phyloP scores from a whole-genome alignment of 306 rosid species.

The Lablab purpureus region DNA sequence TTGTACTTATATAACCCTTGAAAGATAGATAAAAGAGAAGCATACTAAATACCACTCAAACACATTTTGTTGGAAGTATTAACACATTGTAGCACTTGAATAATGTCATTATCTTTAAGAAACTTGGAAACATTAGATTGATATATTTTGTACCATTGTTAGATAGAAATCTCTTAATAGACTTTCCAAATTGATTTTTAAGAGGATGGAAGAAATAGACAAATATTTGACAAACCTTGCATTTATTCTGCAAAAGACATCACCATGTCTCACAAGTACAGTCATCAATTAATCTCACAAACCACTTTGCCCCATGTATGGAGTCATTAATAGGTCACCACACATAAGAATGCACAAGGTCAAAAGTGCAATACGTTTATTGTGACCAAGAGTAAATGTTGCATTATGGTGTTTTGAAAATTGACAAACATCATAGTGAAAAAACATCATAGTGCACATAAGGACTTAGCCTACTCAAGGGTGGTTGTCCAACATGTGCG shows the following conservation, averaged over 20 bases:
- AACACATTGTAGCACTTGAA: not conserved
- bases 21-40: conserved; percentile 3
- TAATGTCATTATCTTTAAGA: not conserved
- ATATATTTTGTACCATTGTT: not conserved
- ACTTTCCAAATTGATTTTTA: not conserved
- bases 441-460: too few species aligned
- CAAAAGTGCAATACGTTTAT: too few species aligned
- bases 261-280: not conserved
- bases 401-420: too few species aligned
- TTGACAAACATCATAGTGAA: too few species aligned
- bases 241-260: not conserved
- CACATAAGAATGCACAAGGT: too few species aligned
- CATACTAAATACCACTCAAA: conserved; percentile 1
- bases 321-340: too few species aligned
- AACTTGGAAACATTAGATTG: too few species aligned
- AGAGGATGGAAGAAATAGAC: not conserved
- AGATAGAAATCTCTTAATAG: too few species aligned
- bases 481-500: too few species aligned
- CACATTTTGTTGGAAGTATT: not conserved
- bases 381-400: too few species aligned
- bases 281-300: not conserved
- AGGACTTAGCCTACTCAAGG: too few species aligned
- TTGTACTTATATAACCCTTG: conserved; percentile 13
- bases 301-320: not conserved
- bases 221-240: not conserved